phyloP scores from a whole-genome alignment of 2,329 filamentous ascomycete genomes.

The Nemania sp. region DNA sequence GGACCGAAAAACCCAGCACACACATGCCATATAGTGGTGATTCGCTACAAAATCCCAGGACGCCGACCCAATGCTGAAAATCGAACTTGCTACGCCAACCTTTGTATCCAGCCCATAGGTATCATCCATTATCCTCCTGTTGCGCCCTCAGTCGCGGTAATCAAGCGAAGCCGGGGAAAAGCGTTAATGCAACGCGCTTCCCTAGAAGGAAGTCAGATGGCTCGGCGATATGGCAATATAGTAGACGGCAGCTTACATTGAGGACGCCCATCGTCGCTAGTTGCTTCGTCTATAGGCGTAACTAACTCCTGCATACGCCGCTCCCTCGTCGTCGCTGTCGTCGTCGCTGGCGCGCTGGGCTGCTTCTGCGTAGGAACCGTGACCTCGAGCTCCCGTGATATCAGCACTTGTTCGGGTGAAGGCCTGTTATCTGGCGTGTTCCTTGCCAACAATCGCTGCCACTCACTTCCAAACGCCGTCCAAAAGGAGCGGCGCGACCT shows the following conservation, averaged over 20 bases:
- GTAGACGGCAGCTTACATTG: constrained; percentile 31
- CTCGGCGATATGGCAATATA: not conserved
- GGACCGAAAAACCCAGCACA: too few species aligned
- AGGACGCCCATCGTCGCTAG: constrained; percentile 39
- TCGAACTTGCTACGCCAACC: constrained; percentile 7
- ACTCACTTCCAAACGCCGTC: constrained; percentile 34
- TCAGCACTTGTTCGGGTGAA: constrained; percentile 19
- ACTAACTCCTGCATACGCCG: constrained; percentile 38
- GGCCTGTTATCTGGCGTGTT: constrained; percentile 29
- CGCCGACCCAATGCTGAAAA: constrained; percentile 42
- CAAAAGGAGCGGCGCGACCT: constrained; percentile 55
- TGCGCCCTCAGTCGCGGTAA: constrained; percentile 1
- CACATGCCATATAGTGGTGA: too few species aligned
- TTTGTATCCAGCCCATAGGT: constrained; percentile 2
- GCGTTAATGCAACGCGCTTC: constrained; percentile 47
- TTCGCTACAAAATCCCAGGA: constrained; percentile 13
- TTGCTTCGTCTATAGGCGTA: constrained; percentile 37
- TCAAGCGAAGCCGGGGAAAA: constrained; percentile 45
- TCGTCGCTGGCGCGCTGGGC: constrained; percentile 18
- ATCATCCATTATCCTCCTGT: too few species aligned
- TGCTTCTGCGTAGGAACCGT: constrained; percentile 32
- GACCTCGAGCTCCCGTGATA: constrained; percentile 24
- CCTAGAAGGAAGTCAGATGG: constrained; percentile 39
- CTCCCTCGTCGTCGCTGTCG: too few species aligned
- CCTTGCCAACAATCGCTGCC: constrained; percentile 32